phyloP scores from a whole-genome alignment of 1,284 basidiomycete species.

The Pseudozyma sp. region DNA sequence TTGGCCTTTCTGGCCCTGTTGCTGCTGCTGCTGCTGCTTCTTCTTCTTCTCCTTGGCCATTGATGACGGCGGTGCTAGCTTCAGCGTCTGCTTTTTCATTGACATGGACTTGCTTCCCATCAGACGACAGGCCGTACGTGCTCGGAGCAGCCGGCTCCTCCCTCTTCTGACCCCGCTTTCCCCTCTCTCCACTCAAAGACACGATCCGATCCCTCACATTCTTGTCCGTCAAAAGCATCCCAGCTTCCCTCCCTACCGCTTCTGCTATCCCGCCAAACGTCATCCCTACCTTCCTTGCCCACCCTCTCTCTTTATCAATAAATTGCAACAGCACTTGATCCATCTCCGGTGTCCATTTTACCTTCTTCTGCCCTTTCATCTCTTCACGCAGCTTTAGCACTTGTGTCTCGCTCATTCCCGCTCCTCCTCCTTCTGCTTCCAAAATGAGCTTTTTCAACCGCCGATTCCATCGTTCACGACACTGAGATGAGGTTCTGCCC shows the following conservation, averaged over 20 bases:
- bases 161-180: not conserved
- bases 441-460: constrained; percentile 27
- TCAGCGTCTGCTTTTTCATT: not conserved
- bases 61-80: not conserved
- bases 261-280: constrained; percentile 26
- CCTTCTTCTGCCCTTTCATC: constrained; percentile 7
- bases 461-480: constrained; percentile 38
- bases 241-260: constrained; percentile 6
- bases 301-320: constrained; percentile 15
- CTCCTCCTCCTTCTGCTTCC: not conserved
- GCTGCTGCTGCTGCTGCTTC: not conserved
- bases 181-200: constrained; percentile 1
- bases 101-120: not conserved
- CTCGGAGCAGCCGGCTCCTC: not conserved
- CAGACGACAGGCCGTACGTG: not conserved
- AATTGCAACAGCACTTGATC: constrained; percentile 16
- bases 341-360: constrained; percentile 31
- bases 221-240: constrained; percentile 25
- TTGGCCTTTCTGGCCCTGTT: not conserved
- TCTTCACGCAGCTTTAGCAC: constrained; percentile 8
- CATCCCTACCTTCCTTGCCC: constrained; percentile 9
- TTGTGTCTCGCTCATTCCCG: not conserved
- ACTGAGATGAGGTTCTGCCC: constrained; percentile 40
- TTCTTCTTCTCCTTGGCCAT: not conserved
- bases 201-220: constrained; percentile 20